Evolutionary conservation across 2,329 filamentous ascomycete species (phyloP).

Genomic region (Tolypocladium paradoxum): DNA sequence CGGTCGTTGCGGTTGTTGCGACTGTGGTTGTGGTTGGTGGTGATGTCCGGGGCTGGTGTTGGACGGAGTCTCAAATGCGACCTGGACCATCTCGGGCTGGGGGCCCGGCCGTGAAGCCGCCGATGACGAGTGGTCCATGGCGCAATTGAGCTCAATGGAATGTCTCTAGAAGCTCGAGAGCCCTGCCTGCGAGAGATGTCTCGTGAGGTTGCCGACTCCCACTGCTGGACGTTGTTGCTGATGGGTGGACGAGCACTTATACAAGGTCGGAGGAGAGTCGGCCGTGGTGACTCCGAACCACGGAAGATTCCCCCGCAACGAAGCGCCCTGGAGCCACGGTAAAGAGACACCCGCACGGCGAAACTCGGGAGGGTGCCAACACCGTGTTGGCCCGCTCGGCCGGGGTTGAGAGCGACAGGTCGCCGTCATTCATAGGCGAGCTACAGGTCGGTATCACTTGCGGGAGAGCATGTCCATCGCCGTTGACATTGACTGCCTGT

Average conservation of each 20-base stretch:
- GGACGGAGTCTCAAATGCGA: not conserved
- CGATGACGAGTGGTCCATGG: not conserved
- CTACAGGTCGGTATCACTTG: too few species aligned
- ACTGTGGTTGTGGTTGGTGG: not conserved
- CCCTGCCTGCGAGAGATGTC: too few species aligned
- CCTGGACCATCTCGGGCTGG: slow-evolving; percentile 3
- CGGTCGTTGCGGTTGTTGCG: not conserved
- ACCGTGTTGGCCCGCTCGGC: too few species aligned
- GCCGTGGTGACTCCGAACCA: not conserved
- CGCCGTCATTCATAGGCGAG: too few species aligned
- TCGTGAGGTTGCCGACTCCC: not conserved
- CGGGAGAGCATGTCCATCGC: too few species aligned
- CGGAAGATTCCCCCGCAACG: not conserved
- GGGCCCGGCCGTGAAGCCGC: not conserved
- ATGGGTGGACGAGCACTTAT: not conserved
- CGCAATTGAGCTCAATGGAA: not conserved
- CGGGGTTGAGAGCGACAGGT: too few species aligned
- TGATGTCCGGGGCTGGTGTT: not conserved
- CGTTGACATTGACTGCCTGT: too few species aligned
- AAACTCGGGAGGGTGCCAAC: too few species aligned
- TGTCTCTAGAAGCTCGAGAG: not conserved
- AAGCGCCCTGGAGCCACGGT: not conserved
- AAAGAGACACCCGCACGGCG: too few species aligned
- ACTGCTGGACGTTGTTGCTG: not conserved
- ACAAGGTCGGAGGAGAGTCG: not conserved